Base-by-base conservation (phyloP, 768 basidiomycete species). In the Leccinum subgranulosum region DNA sequence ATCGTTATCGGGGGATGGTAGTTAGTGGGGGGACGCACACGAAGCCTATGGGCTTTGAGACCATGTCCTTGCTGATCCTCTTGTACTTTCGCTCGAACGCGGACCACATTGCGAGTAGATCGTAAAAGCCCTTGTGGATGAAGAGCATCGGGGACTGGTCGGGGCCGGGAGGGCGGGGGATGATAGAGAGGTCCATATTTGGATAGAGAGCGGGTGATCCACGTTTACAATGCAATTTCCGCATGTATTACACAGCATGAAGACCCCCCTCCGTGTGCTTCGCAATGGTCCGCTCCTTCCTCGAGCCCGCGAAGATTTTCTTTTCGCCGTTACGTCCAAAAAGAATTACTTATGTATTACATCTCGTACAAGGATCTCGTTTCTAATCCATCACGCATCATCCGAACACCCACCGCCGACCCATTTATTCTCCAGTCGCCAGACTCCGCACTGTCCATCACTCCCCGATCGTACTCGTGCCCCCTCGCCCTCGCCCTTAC, bases 51-150 rank as follows among this genome's bases (percentile, higher is more conserved):
- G 93, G 93, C 56, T 76, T 82, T 15, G 90, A 91, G 5, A 95
- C 87, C 88, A 93, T 93, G 65, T 92, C 90, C 72, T 94, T 94
- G 75, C 83, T 90, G 66, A 94, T 84, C 63, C 84, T 77, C 62
- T 83, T n/a, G n/a, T n/a, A n/a, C n/a, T n/a, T n/a, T n/a, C n/a
- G n/a, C n/a, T n/a, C n/a, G n/a, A n/a, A n/a, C n/a, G n/a, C n/a
- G n/a, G n/a, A n/a, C n/a, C n/a, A n/a, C n/a, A 91, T 81, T 25
- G 90, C 79, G 36, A 92, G 78, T 29, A 93, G 80, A 77, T 92
- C 89, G 73, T 91, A 93, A 78, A 92, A 92, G n/a, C 90, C 92
- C 62, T 90, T 88, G 81, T 94, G 91, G 39, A 93, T 76, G 53
- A 84, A 84, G 61, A 87, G 73, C 56, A 81, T 77, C 31, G 78